Evolutionary conservation across 2,329 filamentous ascomycete genomes (phyloP).

Genomic region (Chaetomium globosum): DNA sequence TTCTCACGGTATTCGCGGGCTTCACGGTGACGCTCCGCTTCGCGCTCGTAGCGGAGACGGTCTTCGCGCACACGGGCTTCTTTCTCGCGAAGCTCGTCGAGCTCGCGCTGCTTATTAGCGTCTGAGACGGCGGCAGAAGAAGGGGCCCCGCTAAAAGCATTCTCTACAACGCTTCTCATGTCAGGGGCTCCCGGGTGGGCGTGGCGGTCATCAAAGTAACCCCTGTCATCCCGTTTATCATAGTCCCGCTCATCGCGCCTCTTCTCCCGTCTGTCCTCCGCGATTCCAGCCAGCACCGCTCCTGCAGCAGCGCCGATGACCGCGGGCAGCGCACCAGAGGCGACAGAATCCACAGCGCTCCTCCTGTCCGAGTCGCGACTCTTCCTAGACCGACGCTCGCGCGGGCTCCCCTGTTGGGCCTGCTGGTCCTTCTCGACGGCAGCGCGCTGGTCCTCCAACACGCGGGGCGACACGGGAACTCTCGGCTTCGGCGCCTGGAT

Average conservation of each 20-base stretch:
- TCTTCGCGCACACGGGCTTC: slow-evolving; percentile 26
- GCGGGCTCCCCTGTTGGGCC: slow-evolving; percentile 22
- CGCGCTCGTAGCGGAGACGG: slow-evolving; percentile 33
- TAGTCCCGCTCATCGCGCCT: slow-evolving; percentile 18
- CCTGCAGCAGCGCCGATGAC: slow-evolving; percentile 23
- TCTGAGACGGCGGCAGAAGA: slow-evolving; percentile 36
- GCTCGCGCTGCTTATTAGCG: slow-evolving; percentile 38
- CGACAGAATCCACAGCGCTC: slow-evolving; percentile 26
- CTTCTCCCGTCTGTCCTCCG: slow-evolving; percentile 17
- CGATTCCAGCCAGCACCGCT: slow-evolving; percentile 10
- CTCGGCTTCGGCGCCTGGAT: slow-evolving; percentile 87
- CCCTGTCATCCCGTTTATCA: slow-evolving; percentile 21
- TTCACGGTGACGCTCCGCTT: slow-evolving; percentile 35
- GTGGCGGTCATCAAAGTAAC: slow-evolving; percentile 22
- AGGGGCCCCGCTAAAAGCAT: background rate
- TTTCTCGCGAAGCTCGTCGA: slow-evolving; percentile 30
- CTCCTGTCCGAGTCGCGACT: slow-evolving; percentile 36
- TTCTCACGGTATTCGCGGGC: slow-evolving; percentile 32
- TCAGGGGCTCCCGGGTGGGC: slow-evolving; percentile 16
- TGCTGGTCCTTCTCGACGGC: slow-evolving; percentile 21
- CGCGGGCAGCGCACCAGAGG: slow-evolving; percentile 26
- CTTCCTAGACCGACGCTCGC: slow-evolving; percentile 25
- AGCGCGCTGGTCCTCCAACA: slow-evolving; percentile 60
- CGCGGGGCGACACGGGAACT: slow-evolving; percentile 67
- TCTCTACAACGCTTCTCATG: slow-evolving; percentile 3